These are phyloP conservation scores for Verticillium dahliae DNA, from an alignment of 2,329 filamentous ascomycete species.

Conservation along the genomic window DNA sequence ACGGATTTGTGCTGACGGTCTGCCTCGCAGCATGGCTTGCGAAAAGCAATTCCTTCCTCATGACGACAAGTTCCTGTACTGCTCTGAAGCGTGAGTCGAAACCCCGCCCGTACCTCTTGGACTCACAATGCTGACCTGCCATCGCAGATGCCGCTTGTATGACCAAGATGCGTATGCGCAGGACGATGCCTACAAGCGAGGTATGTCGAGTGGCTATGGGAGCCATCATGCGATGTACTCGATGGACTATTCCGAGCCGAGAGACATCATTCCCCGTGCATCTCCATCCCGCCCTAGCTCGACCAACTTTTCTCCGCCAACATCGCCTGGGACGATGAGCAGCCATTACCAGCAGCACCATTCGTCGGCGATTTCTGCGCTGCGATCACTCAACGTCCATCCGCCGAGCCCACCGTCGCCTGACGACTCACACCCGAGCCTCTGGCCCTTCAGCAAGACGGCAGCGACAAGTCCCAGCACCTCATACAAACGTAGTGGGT, in stretches of 20 bases:
- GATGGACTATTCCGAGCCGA: constrained; percentile 41
- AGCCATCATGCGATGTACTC: constrained; percentile 37
- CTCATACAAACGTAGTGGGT: constrained; percentile 40
- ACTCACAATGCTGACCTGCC: constrained; percentile 14
- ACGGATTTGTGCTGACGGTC: constrained; percentile 19
- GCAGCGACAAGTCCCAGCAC: constrained; percentile 44
- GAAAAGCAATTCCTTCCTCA: constrained; percentile 59
- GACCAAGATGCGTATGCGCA: constrained; percentile 32
- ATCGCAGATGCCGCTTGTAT: constrained; percentile 43
- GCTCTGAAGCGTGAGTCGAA: constrained; percentile 52
- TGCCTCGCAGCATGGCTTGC: constrained; percentile 51
- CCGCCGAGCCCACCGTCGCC: constrained; percentile 51
- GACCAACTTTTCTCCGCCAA: constrained; percentile 47
- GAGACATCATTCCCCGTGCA: constrained; percentile 58
- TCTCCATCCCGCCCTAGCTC: constrained; percentile 55
- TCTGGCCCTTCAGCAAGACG: constrained; percentile 51
- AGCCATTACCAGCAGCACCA: constrained; percentile 21
- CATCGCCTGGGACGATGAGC: constrained; percentile 29
- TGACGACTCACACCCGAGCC: constrained; percentile 30
- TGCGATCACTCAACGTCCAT: constrained; percentile 47
- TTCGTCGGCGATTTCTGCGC: constrained; percentile 47
- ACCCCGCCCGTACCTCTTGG: background rate
- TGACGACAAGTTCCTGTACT: constrained; percentile 53
- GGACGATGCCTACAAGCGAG: background rate
- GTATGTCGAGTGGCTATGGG: background rate